A percentile compares a stretch with the other conserved stretches of the same genome.
These are phyloP conservation scores for Phytophthora parvispora DNA, from an alignment of 352 stramenopile genomes.

Conservation along the genomic window DNA sequence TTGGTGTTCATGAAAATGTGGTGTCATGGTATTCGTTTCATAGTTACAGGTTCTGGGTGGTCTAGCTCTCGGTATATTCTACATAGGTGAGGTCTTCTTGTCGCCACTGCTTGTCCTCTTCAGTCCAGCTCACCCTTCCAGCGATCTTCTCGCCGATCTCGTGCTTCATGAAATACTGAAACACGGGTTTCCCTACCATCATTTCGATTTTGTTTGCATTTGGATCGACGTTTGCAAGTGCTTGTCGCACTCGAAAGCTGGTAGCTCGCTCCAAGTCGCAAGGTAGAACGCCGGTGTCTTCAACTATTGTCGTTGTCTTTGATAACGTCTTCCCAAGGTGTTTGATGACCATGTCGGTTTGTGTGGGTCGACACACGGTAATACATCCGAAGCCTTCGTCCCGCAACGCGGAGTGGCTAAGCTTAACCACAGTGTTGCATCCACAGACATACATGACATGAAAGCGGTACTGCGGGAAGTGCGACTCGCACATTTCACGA, in stretches of 20 bases:
- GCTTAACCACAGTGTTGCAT: slow-evolving; percentile 84
- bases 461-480: slow-evolving; percentile 73
- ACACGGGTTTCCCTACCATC: slow-evolving; percentile 76
- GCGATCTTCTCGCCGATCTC: slow-evolving; percentile 68
- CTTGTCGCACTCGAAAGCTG: slow-evolving; percentile 70
- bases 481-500: slow-evolving; percentile 77
- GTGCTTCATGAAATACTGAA: slow-evolving; percentile 73
- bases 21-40: background rate
- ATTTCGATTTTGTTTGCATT: slow-evolving; percentile 58
- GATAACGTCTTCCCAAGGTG: slow-evolving; percentile 72
- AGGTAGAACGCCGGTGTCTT: slow-evolving; percentile 75
- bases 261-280: slow-evolving; percentile 76
- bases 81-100: slow-evolving; percentile 74
- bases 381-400: slow-evolving; percentile 81
- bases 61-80: slow-evolving; percentile 74
- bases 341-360: slow-evolving; percentile 78
- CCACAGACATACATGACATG: slow-evolving; percentile 84
- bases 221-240: slow-evolving; percentile 39
- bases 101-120: slow-evolving; percentile 77
- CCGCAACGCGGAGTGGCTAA: slow-evolving; percentile 72
- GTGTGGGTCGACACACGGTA: slow-evolving; percentile 69
- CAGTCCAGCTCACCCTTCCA: slow-evolving; percentile 62
- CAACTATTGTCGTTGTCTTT: slow-evolving; percentile 73
- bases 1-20: too few species aligned
- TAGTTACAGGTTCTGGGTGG: slow-evolving; percentile 4